Evolutionary conservation across 2,329 filamentous ascomycete genomes (phyloP).

Genomic region (Neonectria ditissima): DNA sequence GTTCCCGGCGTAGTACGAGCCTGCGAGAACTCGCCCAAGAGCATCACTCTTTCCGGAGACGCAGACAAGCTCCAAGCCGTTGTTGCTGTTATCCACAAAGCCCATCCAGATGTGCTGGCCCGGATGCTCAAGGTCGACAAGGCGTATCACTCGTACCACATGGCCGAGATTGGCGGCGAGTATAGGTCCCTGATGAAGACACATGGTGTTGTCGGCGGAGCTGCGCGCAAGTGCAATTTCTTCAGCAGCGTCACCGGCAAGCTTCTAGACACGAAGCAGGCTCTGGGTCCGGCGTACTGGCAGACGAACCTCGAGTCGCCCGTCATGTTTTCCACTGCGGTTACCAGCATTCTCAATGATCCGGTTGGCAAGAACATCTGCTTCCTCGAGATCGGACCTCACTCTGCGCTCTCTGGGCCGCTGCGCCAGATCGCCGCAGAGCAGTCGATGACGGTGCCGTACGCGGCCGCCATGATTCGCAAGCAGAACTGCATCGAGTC

Average conservation of each 20-base stretch:
- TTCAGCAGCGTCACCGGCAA: conserved; percentile 47
- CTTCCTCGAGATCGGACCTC: conserved; percentile 45
- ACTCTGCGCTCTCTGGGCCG: conserved; percentile 41
- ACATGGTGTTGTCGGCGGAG: neutral
- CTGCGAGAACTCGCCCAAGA: conserved; percentile 51
- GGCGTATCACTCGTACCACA: conserved; percentile 56
- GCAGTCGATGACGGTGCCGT: too few species aligned
- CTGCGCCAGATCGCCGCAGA: conserved; percentile 43
- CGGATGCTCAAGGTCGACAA: conserved; percentile 50
- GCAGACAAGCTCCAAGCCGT: conserved; percentile 38
- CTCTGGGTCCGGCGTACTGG: conserved; percentile 46
- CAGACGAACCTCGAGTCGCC: conserved; percentile 46
- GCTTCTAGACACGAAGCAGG: neutral
- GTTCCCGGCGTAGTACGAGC: conserved; percentile 45
- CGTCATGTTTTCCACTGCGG: conserved; percentile 41
- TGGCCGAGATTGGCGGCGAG: conserved; percentile 40
- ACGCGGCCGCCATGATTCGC: conserved; percentile 3
- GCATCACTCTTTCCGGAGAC: conserved; percentile 52
- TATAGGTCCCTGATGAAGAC: conserved; percentile 34
- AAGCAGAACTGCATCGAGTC: conserved; percentile 6
- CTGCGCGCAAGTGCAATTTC: too few species aligned
- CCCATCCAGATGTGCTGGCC: conserved; percentile 45
- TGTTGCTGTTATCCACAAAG: conserved; percentile 43
- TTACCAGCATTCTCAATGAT: conserved; percentile 17
- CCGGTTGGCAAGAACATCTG: conserved; percentile 10